phyloP scores from a whole-genome alignment of 805 yeast species.

The Yamadazyma tumulicola region DNA sequence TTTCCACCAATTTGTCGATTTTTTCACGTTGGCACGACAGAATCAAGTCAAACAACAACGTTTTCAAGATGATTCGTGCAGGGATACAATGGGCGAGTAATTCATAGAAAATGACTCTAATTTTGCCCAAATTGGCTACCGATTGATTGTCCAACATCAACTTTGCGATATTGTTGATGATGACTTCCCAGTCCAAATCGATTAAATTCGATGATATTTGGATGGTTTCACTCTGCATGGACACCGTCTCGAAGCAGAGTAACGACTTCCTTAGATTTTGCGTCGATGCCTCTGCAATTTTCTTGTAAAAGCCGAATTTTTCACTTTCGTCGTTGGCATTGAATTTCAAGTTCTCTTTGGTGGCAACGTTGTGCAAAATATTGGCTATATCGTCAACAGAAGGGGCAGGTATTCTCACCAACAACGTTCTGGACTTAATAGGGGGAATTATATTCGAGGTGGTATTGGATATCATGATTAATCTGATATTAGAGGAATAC shows the following conservation, averaged over 20 bases:
- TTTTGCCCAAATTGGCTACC: slow-evolving; percentile 57
- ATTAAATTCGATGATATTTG: slow-evolving; percentile 43
- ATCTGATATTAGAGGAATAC: slow-evolving; percentile 80
- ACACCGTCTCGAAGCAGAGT: slow-evolving; percentile 76
- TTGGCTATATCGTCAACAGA: slow-evolving; percentile 49
- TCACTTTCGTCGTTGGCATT: slow-evolving; percentile 30
- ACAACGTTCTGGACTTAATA: slow-evolving; percentile 85
- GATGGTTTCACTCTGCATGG: slow-evolving; percentile 61
- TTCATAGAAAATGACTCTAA: slow-evolving; percentile 74
- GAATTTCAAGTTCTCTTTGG: slow-evolving; percentile 49
- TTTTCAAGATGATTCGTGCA: slow-evolving; percentile 72
- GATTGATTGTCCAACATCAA: slow-evolving; percentile 59
- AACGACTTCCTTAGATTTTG: slow-evolving; percentile 78
- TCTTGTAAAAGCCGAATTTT: slow-evolving; percentile 34
- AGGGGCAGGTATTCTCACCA: slow-evolving; percentile 88
- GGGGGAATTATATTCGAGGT: slow-evolving; percentile 92
- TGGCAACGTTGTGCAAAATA: slow-evolving; percentile 55
- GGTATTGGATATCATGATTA: slow-evolving; percentile 81
- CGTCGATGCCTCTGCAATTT: slow-evolving; percentile 53
- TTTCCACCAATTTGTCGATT: slow-evolving; percentile 48
- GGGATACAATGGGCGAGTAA: slow-evolving; percentile 92
- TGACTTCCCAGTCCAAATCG: slow-evolving; percentile 87
- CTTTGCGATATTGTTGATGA: slow-evolving; percentile 61
- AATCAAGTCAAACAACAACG: slow-evolving; percentile 43
- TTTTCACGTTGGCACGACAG: slow-evolving; percentile 19